Evolutionary conservation across 345 rosid genomes (phyloP), one percentile per base, ranked within the genome.

Genomic region (Ceriops tagal): DNA sequence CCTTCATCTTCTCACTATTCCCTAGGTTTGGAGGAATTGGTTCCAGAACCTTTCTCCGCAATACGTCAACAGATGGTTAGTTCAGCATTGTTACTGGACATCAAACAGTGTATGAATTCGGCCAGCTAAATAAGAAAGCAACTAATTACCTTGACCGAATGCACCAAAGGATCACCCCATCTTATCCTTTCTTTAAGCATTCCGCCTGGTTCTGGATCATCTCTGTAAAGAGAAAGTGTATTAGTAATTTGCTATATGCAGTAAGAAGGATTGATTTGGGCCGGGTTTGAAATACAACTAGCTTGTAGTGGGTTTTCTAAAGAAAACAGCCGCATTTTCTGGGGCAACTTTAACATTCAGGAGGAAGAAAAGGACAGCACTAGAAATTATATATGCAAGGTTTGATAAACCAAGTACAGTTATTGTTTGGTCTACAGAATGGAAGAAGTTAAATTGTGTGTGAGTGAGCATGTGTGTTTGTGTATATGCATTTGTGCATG

Each of bases 121-220:
- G 30, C 58, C 35, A 58, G 30, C 27, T 4, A 11, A 57, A 30
- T 32, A 21, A 70, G 19, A 49, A 61, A 55, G 39, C 55, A 34
- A 8, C 9, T 34, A 31, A 68, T 64, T 81, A 89, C 97, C 97
- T 91, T 89, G 60, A 95, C 93, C 83, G 89, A 78, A 80, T 92
- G 96, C 19, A 91, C 97, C 97, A 95, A 89, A 31, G 96, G 95
- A 82, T 95, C 99, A 66, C 96, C 96, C 87, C 86, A 95, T 78
- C 99, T 80, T 57, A 83, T 52, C 77, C 87, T 83, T 1, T 92
- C 89, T 83, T 82, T 95, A 78, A 89, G 71, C 86, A 87, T 82
- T 53, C 68, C 77, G 68, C 92, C 96, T 19, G 89, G 96, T 76
- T 91, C 93, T 0, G 96, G 93, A 78, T 95, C 99, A 74, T 92